Conservation (phyloP, 2,329 filamentous ascomycete genomes). For the Arthrobotrys musiformis region DNA sequence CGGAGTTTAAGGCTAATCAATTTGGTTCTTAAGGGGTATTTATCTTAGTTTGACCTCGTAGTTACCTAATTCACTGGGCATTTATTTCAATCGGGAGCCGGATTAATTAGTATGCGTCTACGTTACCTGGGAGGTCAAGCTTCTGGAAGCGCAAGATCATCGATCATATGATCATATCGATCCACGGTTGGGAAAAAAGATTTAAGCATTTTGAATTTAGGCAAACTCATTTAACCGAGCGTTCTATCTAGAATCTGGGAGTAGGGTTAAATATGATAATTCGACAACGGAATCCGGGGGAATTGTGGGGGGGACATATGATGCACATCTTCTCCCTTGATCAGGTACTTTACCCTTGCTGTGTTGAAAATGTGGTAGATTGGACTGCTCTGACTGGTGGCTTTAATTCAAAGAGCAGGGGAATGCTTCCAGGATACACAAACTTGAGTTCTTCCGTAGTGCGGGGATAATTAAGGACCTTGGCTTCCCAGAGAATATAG, state of each 20-base stretch:
- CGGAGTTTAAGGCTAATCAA: neutral
- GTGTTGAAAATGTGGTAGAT: constrained; percentile 53
- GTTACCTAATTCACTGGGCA: neutral
- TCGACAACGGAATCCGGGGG: constrained; percentile 34
- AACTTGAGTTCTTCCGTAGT: constrained; percentile 28
- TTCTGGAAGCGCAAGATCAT: too few relatives aligned
- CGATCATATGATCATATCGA: neutral
- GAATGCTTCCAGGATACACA: constrained; percentile 8
- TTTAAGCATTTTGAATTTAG: constrained; percentile 42
- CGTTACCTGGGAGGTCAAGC: too few relatives aligned
- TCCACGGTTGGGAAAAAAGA: constrained; percentile 7
- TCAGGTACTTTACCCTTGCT: neutral
- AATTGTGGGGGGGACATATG: constrained; percentile 43
- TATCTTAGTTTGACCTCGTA: neutral
- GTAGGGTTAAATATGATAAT: neutral
- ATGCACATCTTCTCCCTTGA: neutral
- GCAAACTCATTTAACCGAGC: constrained; percentile 32
- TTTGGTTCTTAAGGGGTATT: neutral
- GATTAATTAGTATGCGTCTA: neutral
- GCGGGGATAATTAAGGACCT: neutral
- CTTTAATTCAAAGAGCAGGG: constrained; percentile 32
- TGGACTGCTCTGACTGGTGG: constrained; percentile 37
- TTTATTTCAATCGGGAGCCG: too few relatives aligned
- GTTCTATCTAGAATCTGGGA: neutral
- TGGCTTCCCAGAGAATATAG: too few relatives aligned